A percentile compares a stretch with the other conserved stretches of the same genome.
phyloP scores from a whole-genome alignment of 1,284 basidiomycete genomes.

The Agroathelia rolfsii region DNA sequence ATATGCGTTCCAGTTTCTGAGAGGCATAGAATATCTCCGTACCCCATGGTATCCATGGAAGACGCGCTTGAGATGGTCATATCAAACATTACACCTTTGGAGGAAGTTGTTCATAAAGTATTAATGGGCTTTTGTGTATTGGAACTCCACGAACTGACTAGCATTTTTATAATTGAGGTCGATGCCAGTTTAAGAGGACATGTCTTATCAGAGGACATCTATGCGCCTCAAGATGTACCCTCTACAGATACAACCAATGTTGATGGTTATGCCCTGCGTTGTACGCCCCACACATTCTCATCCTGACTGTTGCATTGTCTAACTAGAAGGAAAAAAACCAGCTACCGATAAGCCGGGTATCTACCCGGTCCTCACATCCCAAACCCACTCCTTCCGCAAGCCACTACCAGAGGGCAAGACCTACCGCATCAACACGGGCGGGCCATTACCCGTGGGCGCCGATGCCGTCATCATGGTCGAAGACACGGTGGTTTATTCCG shows the following conservation, averaged over 20 bases:
- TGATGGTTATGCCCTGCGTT: conserved; percentile 77
- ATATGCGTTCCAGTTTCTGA: conserved; percentile 37
- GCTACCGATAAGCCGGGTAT: conserved; percentile 51
- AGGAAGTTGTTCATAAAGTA: conserved; percentile 19
- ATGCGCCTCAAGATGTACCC: conserved; percentile 55
- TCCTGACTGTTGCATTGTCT: conserved; percentile 1
- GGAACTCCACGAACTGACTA: conserved; percentile 1
- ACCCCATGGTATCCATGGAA: conserved; percentile 58
- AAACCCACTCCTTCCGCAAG: conserved; percentile 29
- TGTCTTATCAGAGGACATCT: conserved; percentile 69
- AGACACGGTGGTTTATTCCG: conserved; percentile 66
- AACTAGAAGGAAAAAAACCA: too few species aligned
- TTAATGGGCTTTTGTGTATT: neutral
- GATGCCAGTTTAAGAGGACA: conserved; percentile 49
- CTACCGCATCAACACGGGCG: conserved; percentile 75
- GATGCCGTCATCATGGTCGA: conserved; percentile 88
- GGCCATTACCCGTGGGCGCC: conserved; percentile 61
- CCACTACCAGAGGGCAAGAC: conserved; percentile 42
- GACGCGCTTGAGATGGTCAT: conserved; percentile 54
- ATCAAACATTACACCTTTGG: conserved; percentile 36
- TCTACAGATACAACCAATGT: conserved; percentile 66
- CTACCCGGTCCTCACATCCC: conserved; percentile 64
- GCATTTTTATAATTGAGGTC: conserved; percentile 37
- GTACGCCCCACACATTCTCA: conserved; percentile 26
- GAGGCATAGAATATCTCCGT: conserved; percentile 68